Evolutionary conservation across 306 rosid species (phyloP), one percentile per base, ranked within the genome.

Genomic region (Prinsepia uniflora): DNA sequence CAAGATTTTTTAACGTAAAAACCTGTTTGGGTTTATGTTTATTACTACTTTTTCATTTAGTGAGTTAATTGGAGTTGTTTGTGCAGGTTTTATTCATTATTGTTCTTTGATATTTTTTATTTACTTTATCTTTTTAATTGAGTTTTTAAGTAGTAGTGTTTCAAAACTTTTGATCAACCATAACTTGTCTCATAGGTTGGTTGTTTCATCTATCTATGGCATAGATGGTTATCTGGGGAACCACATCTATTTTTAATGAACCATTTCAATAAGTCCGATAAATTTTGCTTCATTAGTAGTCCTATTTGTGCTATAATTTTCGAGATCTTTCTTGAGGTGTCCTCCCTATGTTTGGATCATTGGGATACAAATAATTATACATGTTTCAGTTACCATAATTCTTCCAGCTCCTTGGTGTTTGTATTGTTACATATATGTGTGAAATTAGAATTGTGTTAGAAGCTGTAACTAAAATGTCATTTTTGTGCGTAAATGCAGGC

Each of bases 1-100:
- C 70, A 67, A 76, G 81, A 61, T 43, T 13, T 70, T 55, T 30
- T 44, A 24, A 45, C 43, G 15, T 20, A 52, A 40, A 11, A 24
- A 45, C 1, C 30, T 70, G 17, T 22, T 18, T 61, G 14, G 6
- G 36, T n/a, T 3, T 57, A 24, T 48, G 3, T 3, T 44, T 22
- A 43, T 22, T 53, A 20, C 43, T 56, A 56, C 52, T 56, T 55
- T 55, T 55, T 12, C 53, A 42, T 42, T 50, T 13, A n/a, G 9
- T 63, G 1, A 50, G 36, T 15, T 41, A 63, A 63, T 42, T 3
- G n/a, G 45, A 24, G 30, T 24, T 24, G 2, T 24, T 0, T n/a
- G 45, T 63, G n/a, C 17, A 5, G 10, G 42, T 63, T 42, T 10
- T 13, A 5, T 5, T 39, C 3, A 18, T 63, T n/a, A n/a, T 1